A percentile compares a stretch with the other conserved stretches of the same genome.
These are phyloP conservation scores for Misopates orontium DNA, from an alignment of 257 asterid genomes.

Conservation along the genomic window DNA sequence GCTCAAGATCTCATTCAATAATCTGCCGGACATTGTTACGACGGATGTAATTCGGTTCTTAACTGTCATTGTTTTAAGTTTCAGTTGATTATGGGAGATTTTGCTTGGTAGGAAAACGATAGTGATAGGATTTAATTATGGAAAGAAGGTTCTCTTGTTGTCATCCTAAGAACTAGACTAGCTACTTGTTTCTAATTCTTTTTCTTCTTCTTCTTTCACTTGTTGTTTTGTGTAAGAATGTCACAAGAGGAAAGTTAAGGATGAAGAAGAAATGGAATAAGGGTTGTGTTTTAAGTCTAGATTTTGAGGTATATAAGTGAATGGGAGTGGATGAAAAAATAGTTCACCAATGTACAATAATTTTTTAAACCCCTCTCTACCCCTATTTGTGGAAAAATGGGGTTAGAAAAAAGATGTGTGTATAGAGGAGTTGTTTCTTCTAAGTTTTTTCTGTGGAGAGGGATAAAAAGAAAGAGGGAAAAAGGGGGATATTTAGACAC, in stretches of 20 bases:
- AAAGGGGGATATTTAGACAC: constrained; percentile 28
- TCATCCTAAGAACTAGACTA: background rate
- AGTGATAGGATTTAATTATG: too few species aligned
- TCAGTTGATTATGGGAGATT: too few species aligned
- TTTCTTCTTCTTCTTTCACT: background rate
- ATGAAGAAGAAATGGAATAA: constrained; percentile 12
- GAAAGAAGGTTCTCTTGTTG: background rate
- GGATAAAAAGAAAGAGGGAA: constrained; percentile 17
- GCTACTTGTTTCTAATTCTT: background rate
- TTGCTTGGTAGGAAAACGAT: too few species aligned
- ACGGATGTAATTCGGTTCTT: constrained; percentile 28
- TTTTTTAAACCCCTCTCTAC: background rate
- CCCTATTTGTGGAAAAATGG: constrained; percentile 25
- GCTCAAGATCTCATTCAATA: constrained; percentile 55
- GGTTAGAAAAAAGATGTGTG: constrained; percentile 5
- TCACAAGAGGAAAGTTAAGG: background rate
- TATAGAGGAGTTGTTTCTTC: background rate
- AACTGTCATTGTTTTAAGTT: constrained; percentile 18
- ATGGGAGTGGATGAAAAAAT: constrained; percentile 4
- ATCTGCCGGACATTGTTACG: constrained; percentile 35
- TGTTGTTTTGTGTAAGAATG: background rate
- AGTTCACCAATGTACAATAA: background rate
- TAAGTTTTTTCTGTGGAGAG: background rate
- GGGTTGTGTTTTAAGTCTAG: background rate
- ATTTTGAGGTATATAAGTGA: constrained; percentile 4